Conservation (phyloP, 2,329 filamentous ascomycete species). For the Venturia effusa region DNA sequence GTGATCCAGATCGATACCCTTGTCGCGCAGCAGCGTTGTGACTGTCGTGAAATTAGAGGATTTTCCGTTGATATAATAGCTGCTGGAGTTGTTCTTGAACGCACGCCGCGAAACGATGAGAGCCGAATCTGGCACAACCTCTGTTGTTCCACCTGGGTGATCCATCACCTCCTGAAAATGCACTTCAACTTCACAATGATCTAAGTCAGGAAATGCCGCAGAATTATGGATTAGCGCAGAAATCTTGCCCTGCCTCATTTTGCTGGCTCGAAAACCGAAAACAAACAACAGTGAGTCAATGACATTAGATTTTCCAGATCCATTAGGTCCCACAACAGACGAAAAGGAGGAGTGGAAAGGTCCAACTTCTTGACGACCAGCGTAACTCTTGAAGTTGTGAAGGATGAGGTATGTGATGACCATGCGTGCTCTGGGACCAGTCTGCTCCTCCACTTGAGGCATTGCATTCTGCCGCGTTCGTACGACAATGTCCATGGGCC, state of each 20-base stretch:
- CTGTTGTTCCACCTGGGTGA: conserved; percentile 60
- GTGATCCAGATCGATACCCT: conserved; percentile 91
- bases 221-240: conserved; percentile 98
- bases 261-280: conserved; percentile 97
- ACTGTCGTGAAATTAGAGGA: conserved; percentile 88
- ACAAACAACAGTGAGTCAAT: conserved; percentile 97
- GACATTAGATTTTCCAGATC: conserved; percentile 96
- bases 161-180: conserved; percentile 96
- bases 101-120: conserved; percentile 83
- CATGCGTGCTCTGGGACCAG: conserved; percentile 70
- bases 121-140: conserved; percentile 72
- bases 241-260: conserved; percentile 98
- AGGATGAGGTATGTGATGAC: conserved; percentile 88
- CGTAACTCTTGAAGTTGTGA: conserved; percentile 98
- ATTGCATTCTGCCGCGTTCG: conserved; percentile 63
- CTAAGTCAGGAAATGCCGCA: conserved; percentile 70
- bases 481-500: conserved; percentile 86
- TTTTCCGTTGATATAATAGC: conserved; percentile 90
- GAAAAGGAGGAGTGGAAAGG: conserved; percentile 97
- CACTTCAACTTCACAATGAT: conserved; percentile 90
- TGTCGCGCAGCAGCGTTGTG: conserved; percentile 73
- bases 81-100: conserved; percentile 97
- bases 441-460: conserved; percentile 51
- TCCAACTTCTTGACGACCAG: conserved; percentile 85
- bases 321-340: conserved; percentile 94